Base-by-base conservation (phyloP, 257 asterid genomes). In the Ehretia macrophylla region DNA sequence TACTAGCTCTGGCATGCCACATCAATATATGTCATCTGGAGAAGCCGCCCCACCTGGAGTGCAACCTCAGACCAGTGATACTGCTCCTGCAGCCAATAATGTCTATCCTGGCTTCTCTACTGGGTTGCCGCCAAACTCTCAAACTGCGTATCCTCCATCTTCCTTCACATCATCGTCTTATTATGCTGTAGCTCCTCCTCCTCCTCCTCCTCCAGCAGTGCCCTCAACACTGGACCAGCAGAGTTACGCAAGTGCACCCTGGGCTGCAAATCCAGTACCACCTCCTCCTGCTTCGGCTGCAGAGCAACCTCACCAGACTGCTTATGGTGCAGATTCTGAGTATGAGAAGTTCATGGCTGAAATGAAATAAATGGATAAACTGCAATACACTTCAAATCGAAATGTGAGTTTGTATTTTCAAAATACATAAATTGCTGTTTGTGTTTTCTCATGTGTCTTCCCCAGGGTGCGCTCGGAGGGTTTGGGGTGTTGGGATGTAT, bases 301-400 rank as follows among this genome's bases (percentile, higher is more conserved):
- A 32, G 57, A 52, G 38, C 57, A 22, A 52, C 57, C 57, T 52
- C 38, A 52, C 11, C 38, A 23, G 35, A 17, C 10, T 49, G 20
- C 54, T 17, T 49, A 49, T 49, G 57, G 57, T 52, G 17, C 57
- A 13, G 57, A 52, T 32, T 52, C 39, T 4, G 57, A 52, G 57
- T 52, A 52, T 23, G 57, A 52, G 32, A 52, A 52, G 57, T 52
- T 52, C 38, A 52, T 52, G 57, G 57, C 57, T 52, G 57, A 52
- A 52, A 52, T 52, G 57, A 52, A 52, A 52, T 52, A 52, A 22
- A 17, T 49, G 47, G 47, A 42, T 1, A 3, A 27, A 27, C 6
- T 27, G 35, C 6, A 27, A 1, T 27, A 6, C 3, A 3, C 47
- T 42, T 10, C 47, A 3, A 42, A 42, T 42, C 8, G 12, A 42